Evolutionary conservation across 371 early-diverging fungal species (phyloP).

Genomic region (Mucor saturninus): DNA sequence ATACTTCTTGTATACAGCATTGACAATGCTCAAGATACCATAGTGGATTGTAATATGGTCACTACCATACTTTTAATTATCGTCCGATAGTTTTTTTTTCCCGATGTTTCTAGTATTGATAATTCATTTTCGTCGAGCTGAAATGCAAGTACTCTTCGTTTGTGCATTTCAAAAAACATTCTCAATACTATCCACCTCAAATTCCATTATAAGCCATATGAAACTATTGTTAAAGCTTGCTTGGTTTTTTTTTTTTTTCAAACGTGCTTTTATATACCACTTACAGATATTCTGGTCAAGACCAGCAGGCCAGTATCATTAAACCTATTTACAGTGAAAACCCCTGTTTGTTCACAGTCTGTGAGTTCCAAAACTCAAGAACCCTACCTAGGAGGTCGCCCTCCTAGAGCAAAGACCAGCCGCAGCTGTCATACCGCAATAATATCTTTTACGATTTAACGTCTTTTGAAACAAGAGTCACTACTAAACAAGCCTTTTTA

Average conservation of each 20-base stretch:
- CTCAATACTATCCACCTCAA: slow-evolving; percentile 5
- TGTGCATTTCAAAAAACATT: slow-evolving; percentile 9
- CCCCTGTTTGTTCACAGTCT: too few species aligned
- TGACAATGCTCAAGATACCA: slow-evolving; percentile 13
- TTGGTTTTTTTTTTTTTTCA: neutral
- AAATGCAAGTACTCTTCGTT: slow-evolving; percentile 13
- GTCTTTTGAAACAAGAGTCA: too few species aligned
- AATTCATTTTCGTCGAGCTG: slow-evolving; percentile 10
- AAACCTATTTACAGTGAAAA: too few species aligned
- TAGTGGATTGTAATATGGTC: slow-evolving; percentile 13
- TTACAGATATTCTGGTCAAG: too few species aligned
- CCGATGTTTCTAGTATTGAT: slow-evolving; percentile 1
- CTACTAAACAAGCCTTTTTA: too few species aligned
- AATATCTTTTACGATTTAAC: too few species aligned
- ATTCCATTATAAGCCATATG: slow-evolving; percentile 15
- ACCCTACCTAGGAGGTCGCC: too few species aligned
- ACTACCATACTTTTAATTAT: slow-evolving; percentile 14
- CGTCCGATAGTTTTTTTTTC: slow-evolving; percentile 1
- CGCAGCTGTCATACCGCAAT: too few species aligned
- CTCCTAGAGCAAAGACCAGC: too few species aligned
- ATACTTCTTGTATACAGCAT: slow-evolving; percentile 11
- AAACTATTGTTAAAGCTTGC: slow-evolving; percentile 10
- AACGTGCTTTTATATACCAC: too few species aligned
- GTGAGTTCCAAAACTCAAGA: too few species aligned
- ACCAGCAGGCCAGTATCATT: too few species aligned